Base-by-base conservation (phyloP, 1,284 basidiomycete species). In the Microbotryum violaceum region DNA sequence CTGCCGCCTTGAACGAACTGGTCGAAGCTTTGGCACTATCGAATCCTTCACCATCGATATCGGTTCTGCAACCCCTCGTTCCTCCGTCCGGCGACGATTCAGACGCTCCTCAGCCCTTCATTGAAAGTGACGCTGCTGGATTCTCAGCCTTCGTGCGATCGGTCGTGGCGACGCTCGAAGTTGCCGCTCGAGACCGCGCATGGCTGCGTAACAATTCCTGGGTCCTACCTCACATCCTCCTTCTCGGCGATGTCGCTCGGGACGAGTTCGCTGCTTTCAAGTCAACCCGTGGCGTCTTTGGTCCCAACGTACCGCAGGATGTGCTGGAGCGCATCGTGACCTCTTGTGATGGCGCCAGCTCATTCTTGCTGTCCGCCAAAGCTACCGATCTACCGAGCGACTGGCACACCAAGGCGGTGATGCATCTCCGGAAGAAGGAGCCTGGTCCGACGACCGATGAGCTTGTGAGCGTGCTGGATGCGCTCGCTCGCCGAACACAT, bases 141-240 rank as follows among this genome's bases (percentile, higher is more conserved):
- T 81, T 83, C 46, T 79, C 82, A 0, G 70, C 79, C 4, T 91
- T 89, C 69, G 83, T 85, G 0, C 83, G 92, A 10, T 76, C 81
- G 1, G 79, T 84, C 14, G 75, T 79, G 49, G 85, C 85, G 0
- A 76, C 88, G 14, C 75, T 91, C 3, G 76, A 82, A 2, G 73
- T 85, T 37, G 78, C 91, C 42, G 73, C 79, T 1, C 78, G 82
- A 3, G 83, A 91, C 70, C 83, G 88, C 20, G 77, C 79, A 6
- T 70, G 82, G 2, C 84, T 86, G 1, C 82, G 80, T 49, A 75
- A 76, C 14, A 81, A 86, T 60, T 64, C 83, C 0, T 70, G 88
- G 85, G 83, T 81, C 78, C 16, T 78, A 31, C 70, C 71, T 2
- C 68, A 74, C 58, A 55, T 75, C 27, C 65, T 76, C 9, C 64